Evolutionary conservation across 2,329 filamentous ascomycete genomes (phyloP).

Genomic region (Scedosporium dehoogii): DNA sequence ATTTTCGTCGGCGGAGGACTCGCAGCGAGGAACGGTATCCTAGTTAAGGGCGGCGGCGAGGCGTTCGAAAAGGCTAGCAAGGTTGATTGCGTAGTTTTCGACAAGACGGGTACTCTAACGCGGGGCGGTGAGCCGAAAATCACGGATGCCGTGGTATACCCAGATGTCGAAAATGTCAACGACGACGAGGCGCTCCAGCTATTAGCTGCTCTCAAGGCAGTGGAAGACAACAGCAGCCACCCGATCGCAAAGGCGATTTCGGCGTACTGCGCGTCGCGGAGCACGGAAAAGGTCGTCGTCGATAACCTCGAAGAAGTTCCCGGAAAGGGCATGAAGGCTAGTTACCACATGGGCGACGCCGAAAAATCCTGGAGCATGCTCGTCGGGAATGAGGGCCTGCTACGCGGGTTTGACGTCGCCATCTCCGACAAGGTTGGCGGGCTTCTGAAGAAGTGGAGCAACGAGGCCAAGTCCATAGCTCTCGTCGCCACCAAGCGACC

Average conservation of each 20-base stretch:
- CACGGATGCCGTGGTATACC: conserved; percentile 40
- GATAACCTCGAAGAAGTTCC: conserved; percentile 53
- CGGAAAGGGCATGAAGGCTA: conserved; percentile 60
- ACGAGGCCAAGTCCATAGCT: conserved; percentile 53
- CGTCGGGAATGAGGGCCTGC: conserved; percentile 65
- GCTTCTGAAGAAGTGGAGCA: conserved; percentile 46
- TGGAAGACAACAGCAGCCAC: conserved; percentile 66
- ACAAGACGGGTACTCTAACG: conserved; percentile 81
- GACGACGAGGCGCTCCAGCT: conserved; percentile 21
- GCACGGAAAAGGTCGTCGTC: conserved; percentile 22
- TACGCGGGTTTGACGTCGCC: conserved; percentile 37
- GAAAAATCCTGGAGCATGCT: conserved; percentile 38
- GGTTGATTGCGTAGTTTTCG: conserved; percentile 71
- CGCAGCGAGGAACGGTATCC: conserved; percentile 68
- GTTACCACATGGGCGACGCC: conserved; percentile 25
- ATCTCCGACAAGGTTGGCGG: conserved; percentile 24
- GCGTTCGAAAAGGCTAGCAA: conserved; percentile 77
- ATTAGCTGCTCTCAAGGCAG: conserved; percentile 44
- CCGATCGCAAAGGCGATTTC: conserved; percentile 64
- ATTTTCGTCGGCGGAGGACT: conserved; percentile 75
- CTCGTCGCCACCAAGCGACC: conserved; percentile 38
- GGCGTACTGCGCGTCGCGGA: conserved; percentile 41
- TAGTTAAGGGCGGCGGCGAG: conserved; percentile 76
- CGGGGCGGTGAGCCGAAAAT: conserved; percentile 62
- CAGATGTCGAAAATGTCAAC: conserved; percentile 9